Percentiles rank a stretch among this genome's conserved stretches.
These are phyloP conservation scores for Scheffersomyces illinoinensis DNA, from an alignment of 1,139 yeast species.

Conservation along the genomic window DNA sequence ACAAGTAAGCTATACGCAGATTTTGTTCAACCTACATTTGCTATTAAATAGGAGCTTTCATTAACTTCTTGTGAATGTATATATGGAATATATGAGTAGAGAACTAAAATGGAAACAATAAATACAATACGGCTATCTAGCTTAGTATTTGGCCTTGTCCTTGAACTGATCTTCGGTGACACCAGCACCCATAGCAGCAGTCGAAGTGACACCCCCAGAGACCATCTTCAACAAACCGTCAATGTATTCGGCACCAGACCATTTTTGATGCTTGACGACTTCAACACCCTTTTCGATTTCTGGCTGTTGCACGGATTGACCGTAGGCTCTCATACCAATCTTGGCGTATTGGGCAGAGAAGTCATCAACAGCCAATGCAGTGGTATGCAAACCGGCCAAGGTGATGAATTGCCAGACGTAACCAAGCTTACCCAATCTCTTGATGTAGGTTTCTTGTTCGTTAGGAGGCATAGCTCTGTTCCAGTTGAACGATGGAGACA, in stretches of 20 bases:
- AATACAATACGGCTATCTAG: slow-evolving; percentile 1
- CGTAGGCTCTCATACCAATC: slow-evolving; percentile 95
- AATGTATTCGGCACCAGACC: slow-evolving; percentile 99
- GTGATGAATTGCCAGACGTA: slow-evolving; percentile 98
- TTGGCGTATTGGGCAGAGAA: slow-evolving; percentile 78
- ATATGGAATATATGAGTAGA: background rate
- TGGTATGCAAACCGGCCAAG: slow-evolving; percentile 94
- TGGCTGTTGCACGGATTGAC: slow-evolving; percentile 79
- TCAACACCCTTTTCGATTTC: slow-evolving; percentile 91
- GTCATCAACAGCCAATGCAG: slow-evolving; percentile 87
- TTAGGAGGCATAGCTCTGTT: slow-evolving; percentile 84
- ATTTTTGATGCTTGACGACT: slow-evolving; percentile 96
- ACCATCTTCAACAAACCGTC: slow-evolving; percentile 88
- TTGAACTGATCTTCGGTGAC: slow-evolving; percentile 97
- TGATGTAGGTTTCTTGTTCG: slow-evolving; percentile 89
- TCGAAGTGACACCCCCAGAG: slow-evolving; percentile 92
- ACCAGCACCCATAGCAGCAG: slow-evolving; percentile 99
- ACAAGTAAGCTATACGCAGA: slow-evolving; percentile 1
- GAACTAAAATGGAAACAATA: slow-evolving; percentile 1
- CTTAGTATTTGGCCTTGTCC: slow-evolving; percentile 17
- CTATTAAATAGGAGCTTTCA: background rate
- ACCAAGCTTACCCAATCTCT: slow-evolving; percentile 85
- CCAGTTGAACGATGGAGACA: slow-evolving; percentile 98
- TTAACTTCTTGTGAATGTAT: background rate
- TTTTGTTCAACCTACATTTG: background rate